phyloP scores from a whole-genome alignment of 352 stramenopile species.

The Phytopythium montanum region DNA sequence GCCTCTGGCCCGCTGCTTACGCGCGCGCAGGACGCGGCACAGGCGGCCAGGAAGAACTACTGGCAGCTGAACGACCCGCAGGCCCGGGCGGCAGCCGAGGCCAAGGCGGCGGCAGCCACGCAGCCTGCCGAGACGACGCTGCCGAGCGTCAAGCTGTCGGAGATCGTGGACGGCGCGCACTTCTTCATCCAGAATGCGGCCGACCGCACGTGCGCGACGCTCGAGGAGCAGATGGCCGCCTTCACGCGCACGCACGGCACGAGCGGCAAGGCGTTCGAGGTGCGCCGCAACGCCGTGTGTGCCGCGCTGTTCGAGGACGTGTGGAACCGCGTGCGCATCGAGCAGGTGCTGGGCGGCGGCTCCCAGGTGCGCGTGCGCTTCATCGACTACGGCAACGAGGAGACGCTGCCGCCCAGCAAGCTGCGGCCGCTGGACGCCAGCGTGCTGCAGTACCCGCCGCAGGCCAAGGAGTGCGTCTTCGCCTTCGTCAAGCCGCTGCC shows the following conservation, averaged over 20 bases:
- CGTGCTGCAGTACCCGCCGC: constrained; percentile 87
- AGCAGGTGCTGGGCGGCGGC: constrained; percentile 61
- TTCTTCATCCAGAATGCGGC: constrained; percentile 93
- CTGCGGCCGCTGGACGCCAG: constrained; percentile 90
- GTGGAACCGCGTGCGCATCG: constrained; percentile 95
- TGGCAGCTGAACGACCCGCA: constrained; percentile 88
- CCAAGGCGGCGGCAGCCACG: constrained; percentile 24
- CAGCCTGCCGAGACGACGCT: constrained; percentile 47
- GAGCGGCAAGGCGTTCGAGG: constrained; percentile 87
- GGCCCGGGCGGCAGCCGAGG: constrained; percentile 29
- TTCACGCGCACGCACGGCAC: constrained; percentile 89
- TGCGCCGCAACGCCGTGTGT: constrained; percentile 88
- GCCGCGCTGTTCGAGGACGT: constrained; percentile 96
- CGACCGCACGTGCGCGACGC: constrained; percentile 82
- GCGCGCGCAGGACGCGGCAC: constrained; percentile 83
- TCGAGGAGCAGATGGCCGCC: constrained; percentile 93
- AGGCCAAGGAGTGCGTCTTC: constrained; percentile 83
- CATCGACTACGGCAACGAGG: constrained; percentile 96
- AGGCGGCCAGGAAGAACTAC: constrained; percentile 92
- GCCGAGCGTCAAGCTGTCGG: constrained; percentile 87
- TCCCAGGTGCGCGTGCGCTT: constrained; percentile 82
- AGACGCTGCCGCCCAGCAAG: constrained; percentile 75
- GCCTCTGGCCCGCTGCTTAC: constrained; percentile 67
- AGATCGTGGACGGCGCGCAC: constrained; percentile 92
- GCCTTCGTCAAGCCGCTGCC: constrained; percentile 83